Percentiles rank a stretch among this genome's conserved stretches.
Conservation (phyloP, 306 rosid species). For the Psophocarpus tetragonolobus region DNA sequence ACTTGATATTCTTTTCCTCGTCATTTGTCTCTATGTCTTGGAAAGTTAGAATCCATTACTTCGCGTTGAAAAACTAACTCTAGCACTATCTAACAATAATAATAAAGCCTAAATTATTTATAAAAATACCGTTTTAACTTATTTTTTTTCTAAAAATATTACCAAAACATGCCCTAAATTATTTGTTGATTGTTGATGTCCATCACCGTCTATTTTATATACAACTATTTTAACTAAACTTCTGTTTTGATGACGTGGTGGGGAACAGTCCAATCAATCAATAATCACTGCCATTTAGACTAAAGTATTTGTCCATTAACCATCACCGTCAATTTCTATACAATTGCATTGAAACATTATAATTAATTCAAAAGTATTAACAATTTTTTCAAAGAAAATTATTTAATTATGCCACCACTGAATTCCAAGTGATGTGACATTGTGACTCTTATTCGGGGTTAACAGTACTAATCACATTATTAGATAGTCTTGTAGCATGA, state of each 20-base stretch:
- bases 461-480: too few species aligned
- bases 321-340: neutral
- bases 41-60: neutral
- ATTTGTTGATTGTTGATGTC: neutral
- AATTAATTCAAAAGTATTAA: neutral
- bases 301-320: neutral
- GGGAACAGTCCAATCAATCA: neutral
- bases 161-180: too few species aligned
- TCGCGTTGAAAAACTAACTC: neutral
- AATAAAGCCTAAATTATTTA: too few species aligned
- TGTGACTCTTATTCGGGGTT: too few species aligned
- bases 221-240: neutral
- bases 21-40: neutral
- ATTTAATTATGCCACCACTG: neutral
- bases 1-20: neutral
- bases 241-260: neutral
- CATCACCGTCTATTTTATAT: neutral
- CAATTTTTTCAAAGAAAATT: neutral
- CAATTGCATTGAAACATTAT: neutral
- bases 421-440: neutral
- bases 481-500: too few species aligned
- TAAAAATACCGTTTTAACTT: too few species aligned
- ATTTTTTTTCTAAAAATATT: too few species aligned
- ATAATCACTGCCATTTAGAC: neutral
- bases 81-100: neutral